Percentiles rank a stretch among this genome's conserved stretches.
Evolutionary conservation across 352 stramenopile species (phyloP).

Genomic region (Aphanomyces invadans): DNA sequence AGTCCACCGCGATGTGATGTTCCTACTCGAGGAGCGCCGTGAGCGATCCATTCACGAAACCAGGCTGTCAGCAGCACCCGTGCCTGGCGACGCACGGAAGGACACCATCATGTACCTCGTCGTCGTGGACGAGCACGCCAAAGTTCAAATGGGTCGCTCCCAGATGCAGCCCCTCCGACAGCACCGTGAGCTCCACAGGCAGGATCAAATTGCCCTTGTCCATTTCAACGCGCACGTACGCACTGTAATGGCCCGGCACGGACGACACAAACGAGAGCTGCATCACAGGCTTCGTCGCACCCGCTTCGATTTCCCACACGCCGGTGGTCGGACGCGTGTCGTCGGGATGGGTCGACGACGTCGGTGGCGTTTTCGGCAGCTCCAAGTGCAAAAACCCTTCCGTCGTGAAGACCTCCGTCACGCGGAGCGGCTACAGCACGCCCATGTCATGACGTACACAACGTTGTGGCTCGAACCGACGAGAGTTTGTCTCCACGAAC

Average conservation of each 20-base stretch:
- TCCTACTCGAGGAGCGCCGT: too few species aligned
- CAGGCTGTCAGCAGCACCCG: too few species aligned
- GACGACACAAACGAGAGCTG: conserved; percentile 2
- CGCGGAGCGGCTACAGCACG: background rate
- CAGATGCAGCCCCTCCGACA: conserved; percentile 9
- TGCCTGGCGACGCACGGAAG: too few species aligned
- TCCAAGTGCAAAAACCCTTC: conserved; percentile 20
- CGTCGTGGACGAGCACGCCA: conserved; percentile 11
- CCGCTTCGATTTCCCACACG: conserved; percentile 7
- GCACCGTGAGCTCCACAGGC: conserved; percentile 12
- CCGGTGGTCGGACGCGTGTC: background rate
- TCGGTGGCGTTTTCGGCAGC: background rate
- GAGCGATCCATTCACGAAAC: too few species aligned
- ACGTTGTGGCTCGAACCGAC: background rate
- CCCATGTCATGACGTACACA: background rate
- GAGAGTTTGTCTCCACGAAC: background rate
- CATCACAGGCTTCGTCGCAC: conserved; percentile 11
- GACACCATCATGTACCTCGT: conserved; percentile 12
- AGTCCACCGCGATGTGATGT: conserved; percentile 6
- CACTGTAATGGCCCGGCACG: background rate
- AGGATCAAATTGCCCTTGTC: conserved; percentile 12
- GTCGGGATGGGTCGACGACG: background rate
- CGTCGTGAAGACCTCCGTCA: conserved; percentile 22
- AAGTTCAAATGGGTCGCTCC: background rate
- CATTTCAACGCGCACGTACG: conserved; percentile 17